Base-by-base conservation (phyloP, 176 grass and related monocot genomes). In the Dendrocalamus sinicus region DNA sequence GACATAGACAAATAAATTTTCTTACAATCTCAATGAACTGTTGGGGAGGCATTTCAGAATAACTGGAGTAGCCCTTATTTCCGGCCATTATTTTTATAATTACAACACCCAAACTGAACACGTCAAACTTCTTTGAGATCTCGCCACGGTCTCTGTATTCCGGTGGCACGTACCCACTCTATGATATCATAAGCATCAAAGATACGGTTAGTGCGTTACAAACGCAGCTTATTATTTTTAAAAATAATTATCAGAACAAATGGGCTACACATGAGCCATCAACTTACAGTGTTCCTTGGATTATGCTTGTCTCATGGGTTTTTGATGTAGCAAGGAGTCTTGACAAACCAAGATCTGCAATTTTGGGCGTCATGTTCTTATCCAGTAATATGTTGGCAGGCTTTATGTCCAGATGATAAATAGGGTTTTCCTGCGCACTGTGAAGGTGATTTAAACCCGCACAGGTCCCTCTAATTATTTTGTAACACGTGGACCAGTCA, bases 391-490 rank as follows among this genome's bases (percentile, higher is more conserved):
- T 61, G 24, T 77, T 77, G 3, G 37, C 54, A 61, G 54, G 75
- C 9, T 77, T 77, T 61, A 77, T 2, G 12, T 77, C 75, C 1
- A 77, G 20, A 61, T 77, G 75, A 37, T 15, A 60, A 44, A 77
- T 61, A 61, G 51, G 30, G 1, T 76, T 30, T 22, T 44, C 9
- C 11, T 7, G 44, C 44, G 37, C 75, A 3, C 44, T 61, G 15
- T 61, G 55, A 61, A 77, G 75, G 40, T 77, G 61, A 61, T 61
- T 9, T 61, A 77, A 61, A 61, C 75, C 75, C 20, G 61, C 37
- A 45, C 54, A 77, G 44, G 44, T 61, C 35, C 39, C 39, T 40
- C 6, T 40, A 7, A 40, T 40, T 40, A 40, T 35, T 40, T 40
- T 6, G 39, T 40, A 40, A 6, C 39, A 35, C 12, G 22, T 10